Base-by-base conservation (phyloP, 495 filamentous ascomycete genomes). In the Daldinia vernicosa region DNA sequence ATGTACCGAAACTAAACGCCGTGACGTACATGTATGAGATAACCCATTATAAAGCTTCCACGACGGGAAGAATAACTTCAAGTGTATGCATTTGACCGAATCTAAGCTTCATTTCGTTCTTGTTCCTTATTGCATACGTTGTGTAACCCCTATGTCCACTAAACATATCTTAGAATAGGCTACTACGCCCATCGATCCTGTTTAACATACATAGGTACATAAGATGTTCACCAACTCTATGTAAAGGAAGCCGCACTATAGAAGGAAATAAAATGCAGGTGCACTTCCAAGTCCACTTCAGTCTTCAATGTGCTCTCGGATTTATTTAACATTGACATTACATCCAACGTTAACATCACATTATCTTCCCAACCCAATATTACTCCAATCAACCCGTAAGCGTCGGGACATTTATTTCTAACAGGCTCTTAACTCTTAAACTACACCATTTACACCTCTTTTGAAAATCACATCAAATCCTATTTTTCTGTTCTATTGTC, bases 1-100 rank as follows among this genome's bases (percentile, higher is more conserved):
- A n/a, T n/a, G n/a, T 15, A 39, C 24, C 24, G 14, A n/a, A 53
- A 53, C 24, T 17, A 53, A 53, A 53, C 26, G 12, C 4, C 1
- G 24, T 52, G 50, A 52, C 50, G 50, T 53, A 30, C 30, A 52
- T 26, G 50, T 53, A 30, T 53, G 50, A 28, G 50, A 53, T 28
- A 52, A 28, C 4, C 26, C 50, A 12, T 15, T 7, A 52, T 28
- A 52, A 52, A n/a, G 5, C 12, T 4, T 15, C 24, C 50, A 22
- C n/a, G n/a, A 52, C 15, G 7, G 22, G 50, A 30, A 53, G 24
- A 53, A n/a, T 15, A 53, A 3, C 0, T 53, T 53, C 14, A 3
- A 26, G 5, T 8, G 17, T 53, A 53, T 53, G 50, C 12, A 9
- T 12, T 53, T 53, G 15, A 30, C 50, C 50, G 50, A 53, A 6